Evolutionary conservation across 768 basidiomycete genomes (phyloP), one percentile per base, ranked within the genome.

Genomic region (Boletus subcaerulescens): DNA sequence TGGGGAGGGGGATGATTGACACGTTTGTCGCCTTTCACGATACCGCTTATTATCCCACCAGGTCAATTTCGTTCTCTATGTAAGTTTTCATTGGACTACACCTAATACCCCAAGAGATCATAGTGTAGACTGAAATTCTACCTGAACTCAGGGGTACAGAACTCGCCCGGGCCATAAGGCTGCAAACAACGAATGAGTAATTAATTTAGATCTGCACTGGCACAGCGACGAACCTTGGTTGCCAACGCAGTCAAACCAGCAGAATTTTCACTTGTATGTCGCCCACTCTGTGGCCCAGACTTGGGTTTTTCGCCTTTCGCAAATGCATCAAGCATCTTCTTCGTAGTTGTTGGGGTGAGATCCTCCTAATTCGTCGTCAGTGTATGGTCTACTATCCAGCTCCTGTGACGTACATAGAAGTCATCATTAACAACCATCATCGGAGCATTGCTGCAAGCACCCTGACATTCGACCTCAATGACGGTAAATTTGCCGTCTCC

Each of bases 391-490:
- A 22, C 17, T 17, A 40, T 24, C 40, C 53, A 31, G 45, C 43
- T 32, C 18, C 8, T 42, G 63, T 15, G 33, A 67, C 89, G 58
- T 66, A 93, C 93, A 71, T 97, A 99, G 77, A 94, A 99, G 71
- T 98, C 93, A 67, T 99, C 97, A 26, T 89, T 88, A 64, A 99
- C 80, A 56, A 87, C 93, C 73, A 99, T 78, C 97, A 98, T 98
- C 43, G 91, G 93, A 26, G 93, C 97, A 74, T 98, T 99, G 64
- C 89, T 92, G 77, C 97, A 99, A 50, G 97, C 96, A 53, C 97
- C 97, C 66, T 98, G 87, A 73, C 97, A 99, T 75, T 99, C 97
- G 29, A 98, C 97, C 73, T 99, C 97, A 53, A 99, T 81, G 41
- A 98, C 86, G 11, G 97, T 97, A 74, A 98, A 99, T 73, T 96